Conservation (phyloP, 1,139 yeast species). For the Yamadazyma songkhlaensis region DNA sequence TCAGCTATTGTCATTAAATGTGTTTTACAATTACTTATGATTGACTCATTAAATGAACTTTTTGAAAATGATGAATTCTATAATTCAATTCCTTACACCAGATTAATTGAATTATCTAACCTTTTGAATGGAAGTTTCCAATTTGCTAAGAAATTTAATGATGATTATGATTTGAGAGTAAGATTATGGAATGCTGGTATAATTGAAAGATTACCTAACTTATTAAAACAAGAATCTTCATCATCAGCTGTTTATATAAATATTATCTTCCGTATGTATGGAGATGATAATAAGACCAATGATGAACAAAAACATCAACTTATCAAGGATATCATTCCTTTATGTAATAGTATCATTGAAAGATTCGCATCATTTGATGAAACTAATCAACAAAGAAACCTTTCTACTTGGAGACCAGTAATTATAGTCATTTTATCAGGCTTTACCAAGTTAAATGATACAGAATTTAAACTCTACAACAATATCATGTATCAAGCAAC, state of each 20-base stretch:
- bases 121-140: conserved; percentile 67
- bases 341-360: conserved; percentile 67
- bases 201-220: conserved; percentile 87
- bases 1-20: conserved; percentile 88
- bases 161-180: conserved; percentile 80
- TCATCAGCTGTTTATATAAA: conserved; percentile 86
- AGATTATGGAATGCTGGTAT: conserved; percentile 89
- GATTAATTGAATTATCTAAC: conserved; percentile 57
- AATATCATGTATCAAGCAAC: conserved; percentile 68
- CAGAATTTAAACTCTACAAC: conserved; percentile 64
- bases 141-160: conserved; percentile 86
- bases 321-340: conserved; percentile 57
- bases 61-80: conserved; percentile 71
- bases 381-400: conserved; percentile 72
- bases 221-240: conserved; percentile 87
- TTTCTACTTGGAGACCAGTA: conserved; percentile 88
- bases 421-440: conserved; percentile 85
- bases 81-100: conserved; percentile 61
- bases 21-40: conserved; percentile 83
- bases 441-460: conserved; percentile 70
- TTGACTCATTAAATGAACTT: conserved; percentile 81
- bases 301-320: conserved; percentile 37
- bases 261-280: conserved; percentile 75
- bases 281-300: conserved; percentile 57
- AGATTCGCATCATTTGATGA: conserved; percentile 75